Evolutionary conservation across 495 filamentous ascomycete species (phyloP), one percentile per base, ranked within the genome.

Genomic region (Aspergillus taichungensis): DNA sequence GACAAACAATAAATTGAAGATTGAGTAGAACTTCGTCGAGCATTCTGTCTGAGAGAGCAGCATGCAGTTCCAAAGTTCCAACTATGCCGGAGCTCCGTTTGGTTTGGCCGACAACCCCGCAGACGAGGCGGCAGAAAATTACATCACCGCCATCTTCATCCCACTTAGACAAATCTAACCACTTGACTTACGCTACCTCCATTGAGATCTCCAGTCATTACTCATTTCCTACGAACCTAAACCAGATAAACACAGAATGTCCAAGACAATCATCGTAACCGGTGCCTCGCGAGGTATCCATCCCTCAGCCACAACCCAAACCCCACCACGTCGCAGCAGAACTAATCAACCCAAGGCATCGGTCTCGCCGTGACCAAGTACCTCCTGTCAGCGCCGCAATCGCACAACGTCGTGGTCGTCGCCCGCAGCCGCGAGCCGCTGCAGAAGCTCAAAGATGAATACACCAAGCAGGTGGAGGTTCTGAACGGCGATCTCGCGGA

Each of bases 401-500:
- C 70, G 0, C 79, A 87, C 67, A 86, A 84, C 37, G 73, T 95
- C 13, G 77, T 95, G 34, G 68, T 87, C 5, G 70, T 91, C 28
- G 84, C 92, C 10, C 81, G 92, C 45, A 85, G 75, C 49, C 60
- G 73, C 34, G 72, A 74, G 30, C 74, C 78, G 30, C 73, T 98
- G 40, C 73, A 85, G 50, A 61, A 72, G 30, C 70, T 97, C 13
- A 79, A 85, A 51, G 56, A 67, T 1, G 58, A 80, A 54, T 83
- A 86, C 63, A 71, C 74, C 9, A 64, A 70, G 3, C 83, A 83
- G 47, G 83, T 94, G 35, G 78, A 78, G 30, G 77, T 80, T 8
- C 55, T 94, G n/a, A 71, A 75, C 28, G 85, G 79, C n/a, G 91
- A 97, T 56, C 60, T 96, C 18, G 67, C 76, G 6, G 80, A 88